Evolutionary conservation across 129 eudicot species (phyloP).

Genomic region (Gnaphalium uliginosum): DNA sequence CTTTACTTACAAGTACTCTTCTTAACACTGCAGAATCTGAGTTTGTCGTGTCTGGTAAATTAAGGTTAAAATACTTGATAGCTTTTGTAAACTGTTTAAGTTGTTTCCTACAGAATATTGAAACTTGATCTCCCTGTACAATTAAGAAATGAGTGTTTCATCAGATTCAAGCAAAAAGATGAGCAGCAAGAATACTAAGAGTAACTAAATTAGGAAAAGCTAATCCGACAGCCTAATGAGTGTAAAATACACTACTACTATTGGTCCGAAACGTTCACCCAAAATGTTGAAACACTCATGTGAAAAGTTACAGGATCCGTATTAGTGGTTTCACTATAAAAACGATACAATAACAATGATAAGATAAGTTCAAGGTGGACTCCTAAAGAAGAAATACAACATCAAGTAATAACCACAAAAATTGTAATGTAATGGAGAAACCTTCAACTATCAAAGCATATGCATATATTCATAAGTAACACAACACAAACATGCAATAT

Average conservation of each 20-base stretch:
- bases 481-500: no score
- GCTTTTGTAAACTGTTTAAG: constrained; percentile 28
- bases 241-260: neutral
- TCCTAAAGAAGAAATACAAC: neutral
- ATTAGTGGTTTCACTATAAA: neutral
- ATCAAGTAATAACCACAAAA: neutral
- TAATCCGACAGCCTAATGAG: neutral
- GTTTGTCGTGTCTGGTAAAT: constrained; percentile 25
- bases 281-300: neutral
- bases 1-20: constrained; percentile 25
- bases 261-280: neutral
- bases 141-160: neutral
- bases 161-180: neutral
- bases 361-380: neutral
- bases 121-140: constrained; percentile 32
- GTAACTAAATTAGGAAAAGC: neutral
- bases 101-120: constrained; percentile 21
- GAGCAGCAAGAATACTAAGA: neutral
- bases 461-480: no score
- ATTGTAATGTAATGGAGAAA: neutral
- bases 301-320: neutral
- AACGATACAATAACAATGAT: neutral
- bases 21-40: constrained; percentile 20
- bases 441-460: no score
- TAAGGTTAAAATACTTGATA: constrained; percentile 14